Evolutionary conservation across 345 rosid species (phyloP).

Genomic region (Anastatica hierochuntica): DNA sequence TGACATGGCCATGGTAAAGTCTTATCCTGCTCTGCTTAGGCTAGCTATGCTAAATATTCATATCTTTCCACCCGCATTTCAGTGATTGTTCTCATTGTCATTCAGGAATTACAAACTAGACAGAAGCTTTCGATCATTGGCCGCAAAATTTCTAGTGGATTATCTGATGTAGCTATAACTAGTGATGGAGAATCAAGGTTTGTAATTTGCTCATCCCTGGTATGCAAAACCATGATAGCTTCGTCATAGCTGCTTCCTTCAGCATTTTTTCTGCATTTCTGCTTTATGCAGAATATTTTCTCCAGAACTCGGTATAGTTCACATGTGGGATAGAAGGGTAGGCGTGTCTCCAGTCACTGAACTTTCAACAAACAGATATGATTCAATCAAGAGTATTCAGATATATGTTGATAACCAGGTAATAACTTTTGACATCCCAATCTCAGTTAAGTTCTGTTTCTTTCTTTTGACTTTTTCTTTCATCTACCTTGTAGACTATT

Average conservation of each 20-base stretch:
- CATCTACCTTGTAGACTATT: constrained; percentile 37
- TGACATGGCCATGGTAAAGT: neutral
- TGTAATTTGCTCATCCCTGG: constrained; percentile 9
- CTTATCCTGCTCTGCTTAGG: no score
- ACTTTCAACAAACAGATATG: constrained; percentile 38
- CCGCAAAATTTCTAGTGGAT: constrained; percentile 38
- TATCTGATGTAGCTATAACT: constrained; percentile 60
- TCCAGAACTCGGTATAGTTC: constrained; percentile 58
- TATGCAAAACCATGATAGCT: constrained; percentile 4
- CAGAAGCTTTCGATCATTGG: constrained; percentile 42
- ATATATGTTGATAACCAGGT: constrained; percentile 70
- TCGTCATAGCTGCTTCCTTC: constrained; percentile 11
- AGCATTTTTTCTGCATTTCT: constrained; percentile 2
- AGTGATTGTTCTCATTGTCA: constrained; percentile 6
- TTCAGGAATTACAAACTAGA: constrained; percentile 59
- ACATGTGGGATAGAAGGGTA: constrained; percentile 80
- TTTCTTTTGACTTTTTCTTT: neutral
- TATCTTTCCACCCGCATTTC: no score
- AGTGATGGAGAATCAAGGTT: constrained; percentile 56
- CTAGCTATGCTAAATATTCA: no score
- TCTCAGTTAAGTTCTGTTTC: constrained; percentile 6
- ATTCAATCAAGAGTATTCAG: constrained; percentile 52
- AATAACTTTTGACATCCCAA: constrained; percentile 8
- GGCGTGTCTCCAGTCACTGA: constrained; percentile 55
- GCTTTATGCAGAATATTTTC: constrained; percentile 49